Evolutionary conservation across 1,284 basidiomycete genomes (phyloP).

Genomic region (Mycena sp.): DNA sequence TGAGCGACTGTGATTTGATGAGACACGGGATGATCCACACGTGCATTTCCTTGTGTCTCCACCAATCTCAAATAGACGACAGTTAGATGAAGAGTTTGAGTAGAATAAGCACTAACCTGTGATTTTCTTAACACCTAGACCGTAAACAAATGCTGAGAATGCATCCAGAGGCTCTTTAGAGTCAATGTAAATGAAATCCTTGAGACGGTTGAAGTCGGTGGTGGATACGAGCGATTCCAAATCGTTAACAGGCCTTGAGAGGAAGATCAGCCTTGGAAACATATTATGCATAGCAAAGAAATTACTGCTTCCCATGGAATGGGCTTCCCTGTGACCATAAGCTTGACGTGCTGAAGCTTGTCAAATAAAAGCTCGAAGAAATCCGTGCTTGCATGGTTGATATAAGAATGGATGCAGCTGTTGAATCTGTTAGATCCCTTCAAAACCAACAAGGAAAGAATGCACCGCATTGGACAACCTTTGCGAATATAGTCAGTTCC

Average conservation of each 20-base stretch:
- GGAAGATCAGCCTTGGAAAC: no score
- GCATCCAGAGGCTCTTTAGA: background rate
- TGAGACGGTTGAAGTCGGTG: background rate
- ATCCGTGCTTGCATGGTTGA: background rate
- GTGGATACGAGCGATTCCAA: background rate
- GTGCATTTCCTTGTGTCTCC: background rate
- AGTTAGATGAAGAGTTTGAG: background rate
- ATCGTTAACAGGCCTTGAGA: constrained; percentile 2
- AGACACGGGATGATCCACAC: constrained; percentile 19
- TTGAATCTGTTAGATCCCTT: background rate
- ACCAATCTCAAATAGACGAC: background rate
- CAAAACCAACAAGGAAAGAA: background rate
- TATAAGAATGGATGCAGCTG: background rate
- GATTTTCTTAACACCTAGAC: constrained; percentile 1
- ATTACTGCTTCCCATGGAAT: background rate
- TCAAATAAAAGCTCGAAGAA: constrained; percentile 4
- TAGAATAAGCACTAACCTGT: background rate
- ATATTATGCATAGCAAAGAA: no score
- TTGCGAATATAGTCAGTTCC: background rate
- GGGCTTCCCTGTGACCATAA: constrained; percentile 3
- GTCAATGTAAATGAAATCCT: constrained; percentile 1
- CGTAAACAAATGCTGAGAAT: constrained; percentile 6
- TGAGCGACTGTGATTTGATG: constrained; percentile 6
- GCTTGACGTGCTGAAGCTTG: background rate
- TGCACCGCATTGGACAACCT: background rate